Base-by-base conservation (phyloP, 306 rosid species). In the Hippophae gyantsensis region DNA sequence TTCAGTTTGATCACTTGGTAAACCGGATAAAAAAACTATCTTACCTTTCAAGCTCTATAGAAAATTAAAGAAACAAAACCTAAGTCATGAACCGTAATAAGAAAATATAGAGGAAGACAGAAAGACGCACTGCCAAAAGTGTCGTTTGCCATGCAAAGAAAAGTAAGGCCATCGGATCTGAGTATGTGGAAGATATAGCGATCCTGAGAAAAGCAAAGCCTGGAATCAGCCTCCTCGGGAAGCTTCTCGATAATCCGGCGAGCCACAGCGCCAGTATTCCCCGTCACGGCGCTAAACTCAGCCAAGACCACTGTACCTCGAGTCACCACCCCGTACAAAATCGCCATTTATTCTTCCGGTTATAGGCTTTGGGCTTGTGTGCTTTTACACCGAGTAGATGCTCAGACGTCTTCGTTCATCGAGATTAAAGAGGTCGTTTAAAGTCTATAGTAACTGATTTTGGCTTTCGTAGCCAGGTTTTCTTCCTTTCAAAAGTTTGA, bases 191-290 rank as follows among this genome's bases (percentile, higher is more conserved):
- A 93, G 78, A 88, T 93, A 70, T 81, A 93, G 14, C 88, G 86
- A 67, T 93, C 99, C 72, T 93, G 99, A 10, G 97, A 88, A 79
- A 93, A 93, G 78, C 99, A 93, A 47, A 88, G 80, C 79, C 97
- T 82, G 54, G 99, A 78, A 2, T 93, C 99, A 8, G 81, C 83
- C 65, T 85, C 94, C 10, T 72, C 60, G n/a, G 98, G 98, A 43
- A 93, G 84, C 82, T 88, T 93, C 83, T 93, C 99, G 11, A 89
- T 72, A 60, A 93, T 75, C 69, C 99, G 92, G 43, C 99, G 93
- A 42, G 89, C 85, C 67, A 92, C 94, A 8, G 97, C 94, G 58
- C 97, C 99, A 1, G 95, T 78, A 58, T 93, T 93, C 4, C 99
- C 99, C 12, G 90, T 73, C 14, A 87, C 95, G 64, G 97, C 99